These are phyloP conservation scores for Macaranga tanarius DNA, from an alignment of 441 rosid genomes.

Conservation along the genomic window DNA sequence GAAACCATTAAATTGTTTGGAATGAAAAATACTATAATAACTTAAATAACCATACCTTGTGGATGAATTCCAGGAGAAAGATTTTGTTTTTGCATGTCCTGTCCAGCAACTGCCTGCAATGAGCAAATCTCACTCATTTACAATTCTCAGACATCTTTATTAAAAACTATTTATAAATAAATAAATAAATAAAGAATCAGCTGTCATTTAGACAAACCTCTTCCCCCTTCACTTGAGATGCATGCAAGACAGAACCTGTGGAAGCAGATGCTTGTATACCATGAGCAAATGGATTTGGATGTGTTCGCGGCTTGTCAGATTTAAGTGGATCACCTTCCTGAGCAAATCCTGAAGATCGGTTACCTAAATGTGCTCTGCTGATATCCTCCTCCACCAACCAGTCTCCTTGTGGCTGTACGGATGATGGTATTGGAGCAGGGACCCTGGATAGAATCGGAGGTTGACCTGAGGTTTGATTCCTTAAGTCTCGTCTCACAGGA, in stretches of 20 bases:
- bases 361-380: constrained; percentile 24
- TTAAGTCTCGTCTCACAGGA: constrained; percentile 60
- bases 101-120: constrained; percentile 50
- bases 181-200: constrained; percentile 19
- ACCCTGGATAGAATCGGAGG: constrained; percentile 58
- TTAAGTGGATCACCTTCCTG: constrained; percentile 42
- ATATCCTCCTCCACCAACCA: constrained; percentile 61
- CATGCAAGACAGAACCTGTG: constrained; percentile 34
- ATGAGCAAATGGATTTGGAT: constrained; percentile 42
- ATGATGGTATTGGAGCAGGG: constrained; percentile 41
- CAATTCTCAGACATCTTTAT: background rate
- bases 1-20: background rate
- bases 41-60: constrained; percentile 44
- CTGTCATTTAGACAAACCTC: constrained; percentile 46
- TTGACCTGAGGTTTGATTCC: constrained; percentile 57
- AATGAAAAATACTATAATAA: constrained; percentile 2
- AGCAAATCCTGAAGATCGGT: constrained; percentile 25
- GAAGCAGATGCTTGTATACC: constrained; percentile 37
- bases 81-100: constrained; percentile 48
- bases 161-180: constrained; percentile 10
- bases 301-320: constrained; percentile 42
- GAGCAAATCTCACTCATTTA: constrained; percentile 21
- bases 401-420: constrained; percentile 54
- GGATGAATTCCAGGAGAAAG: constrained; percentile 47
- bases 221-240: constrained; percentile 52